These are phyloP conservation scores for Chytridium lagenaria DNA, from an alignment of 371 early-diverging fungal species.

Conservation along the genomic window DNA sequence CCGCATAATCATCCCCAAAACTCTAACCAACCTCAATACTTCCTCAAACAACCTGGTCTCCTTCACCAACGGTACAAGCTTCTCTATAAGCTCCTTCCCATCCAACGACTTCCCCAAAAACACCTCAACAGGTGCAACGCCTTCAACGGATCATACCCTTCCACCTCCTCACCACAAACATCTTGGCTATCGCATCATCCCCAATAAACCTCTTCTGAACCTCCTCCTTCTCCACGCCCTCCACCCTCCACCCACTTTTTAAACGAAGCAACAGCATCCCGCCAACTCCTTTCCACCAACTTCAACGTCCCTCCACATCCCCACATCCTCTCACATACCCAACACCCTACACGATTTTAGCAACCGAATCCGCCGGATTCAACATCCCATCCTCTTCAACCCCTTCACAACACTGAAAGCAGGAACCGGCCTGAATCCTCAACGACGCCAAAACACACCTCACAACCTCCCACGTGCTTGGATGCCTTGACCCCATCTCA, in stretches of 20 bases:
- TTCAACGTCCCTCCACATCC: too few species aligned
- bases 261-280: too few species aligned
- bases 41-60: not conserved
- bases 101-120: not conserved
- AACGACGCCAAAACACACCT: too few species aligned
- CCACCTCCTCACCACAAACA: not conserved
- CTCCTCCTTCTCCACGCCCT: too few species aligned
- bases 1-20: not conserved
- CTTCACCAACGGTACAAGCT: not conserved
- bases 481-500: not conserved
- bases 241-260: too few species aligned
- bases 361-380: conserved; percentile 24
- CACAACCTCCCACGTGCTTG: conserved; percentile 26
- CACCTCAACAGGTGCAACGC: conserved; percentile 16
- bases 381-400: conserved; percentile 11
- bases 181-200: too few species aligned
- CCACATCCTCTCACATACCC: not conserved
- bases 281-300: too few species aligned
- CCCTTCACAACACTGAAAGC: not conserved
- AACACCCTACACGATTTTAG: conserved; percentile 17
- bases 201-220: too few species aligned
- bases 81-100: too few species aligned
- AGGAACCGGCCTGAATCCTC: not conserved
- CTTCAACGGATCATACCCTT: conserved; percentile 2
- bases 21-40: not conserved